Conservation (phyloP, 2,329 filamentous ascomycete species). For the Mycogone perniciosa region DNA sequence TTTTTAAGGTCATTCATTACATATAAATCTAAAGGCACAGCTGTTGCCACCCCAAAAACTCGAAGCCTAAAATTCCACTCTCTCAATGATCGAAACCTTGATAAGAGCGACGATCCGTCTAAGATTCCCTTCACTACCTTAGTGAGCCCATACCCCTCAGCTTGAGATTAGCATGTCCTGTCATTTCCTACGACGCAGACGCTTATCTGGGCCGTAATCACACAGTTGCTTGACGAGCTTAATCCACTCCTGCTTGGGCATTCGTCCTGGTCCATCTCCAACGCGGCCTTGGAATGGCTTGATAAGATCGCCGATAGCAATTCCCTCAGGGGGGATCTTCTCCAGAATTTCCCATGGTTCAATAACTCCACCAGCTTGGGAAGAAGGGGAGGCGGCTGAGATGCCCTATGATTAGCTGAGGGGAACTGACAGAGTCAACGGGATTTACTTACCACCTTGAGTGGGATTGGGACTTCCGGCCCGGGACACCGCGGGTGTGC, state of each 20-base stretch:
- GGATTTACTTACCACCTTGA: constrained; percentile 29
- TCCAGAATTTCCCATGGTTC: constrained; percentile 49
- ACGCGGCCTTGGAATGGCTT: constrained; percentile 49
- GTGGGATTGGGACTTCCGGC: constrained; percentile 52
- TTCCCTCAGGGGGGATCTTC: constrained; percentile 47
- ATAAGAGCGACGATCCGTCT: too few species aligned
- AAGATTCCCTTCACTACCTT: too few species aligned
- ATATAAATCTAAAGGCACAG: too few species aligned
- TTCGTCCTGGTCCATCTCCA: constrained; percentile 44
- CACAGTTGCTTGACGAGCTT: constrained; percentile 51
- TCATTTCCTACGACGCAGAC: constrained; percentile 37
- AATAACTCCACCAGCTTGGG: constrained; percentile 28
- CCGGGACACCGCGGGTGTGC: constrained; percentile 53
- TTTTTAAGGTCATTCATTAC: too few species aligned
- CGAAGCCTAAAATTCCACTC: too few species aligned
- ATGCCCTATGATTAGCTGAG: constrained; percentile 4
- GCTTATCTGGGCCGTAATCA: constrained; percentile 49
- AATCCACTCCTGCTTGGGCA: constrained; percentile 51
- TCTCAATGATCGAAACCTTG: too few species aligned
- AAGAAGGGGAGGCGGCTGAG: constrained; percentile 28
- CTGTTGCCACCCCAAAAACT: neutral
- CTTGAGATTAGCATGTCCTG: neutral
- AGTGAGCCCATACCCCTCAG: too few species aligned
- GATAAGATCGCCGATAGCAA: constrained; percentile 48
- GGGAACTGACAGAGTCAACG: neutral